Conservation (phyloP, 805 yeast genomes). For the Pichia heedii region DNA sequence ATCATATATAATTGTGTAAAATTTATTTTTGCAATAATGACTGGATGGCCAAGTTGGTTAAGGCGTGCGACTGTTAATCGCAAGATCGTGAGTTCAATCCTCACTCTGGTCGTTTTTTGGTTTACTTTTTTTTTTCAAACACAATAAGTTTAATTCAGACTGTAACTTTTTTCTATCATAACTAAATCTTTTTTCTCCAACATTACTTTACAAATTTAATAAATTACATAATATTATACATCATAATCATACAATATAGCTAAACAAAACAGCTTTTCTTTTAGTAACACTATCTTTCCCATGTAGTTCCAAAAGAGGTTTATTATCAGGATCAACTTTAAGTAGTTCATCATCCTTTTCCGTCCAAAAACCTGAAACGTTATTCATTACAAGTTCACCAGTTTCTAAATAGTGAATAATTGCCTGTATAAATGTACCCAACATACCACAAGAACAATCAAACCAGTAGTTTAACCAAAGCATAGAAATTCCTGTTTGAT, state of each 20-base stretch:
- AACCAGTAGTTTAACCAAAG: conserved; percentile 28
- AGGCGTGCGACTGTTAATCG: conserved; percentile 60
- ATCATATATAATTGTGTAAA: not conserved
- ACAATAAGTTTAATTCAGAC: not conserved
- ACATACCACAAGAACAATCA: conserved; percentile 28
- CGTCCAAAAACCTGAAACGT: conserved; percentile 26
- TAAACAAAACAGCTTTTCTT: conserved; percentile 24
- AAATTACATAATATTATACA: not conserved
- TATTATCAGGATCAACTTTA: conserved; percentile 16
- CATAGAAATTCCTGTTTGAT: conserved; percentile 23
- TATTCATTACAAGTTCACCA: conserved; percentile 21
- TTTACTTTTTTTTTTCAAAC: not conserved
- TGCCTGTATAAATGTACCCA: conserved; percentile 23
- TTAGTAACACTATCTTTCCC: conserved; percentile 25
- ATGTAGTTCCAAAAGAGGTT: conserved; percentile 21
- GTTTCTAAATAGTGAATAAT: conserved; percentile 22
- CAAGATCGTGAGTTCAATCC: conserved; percentile 57
- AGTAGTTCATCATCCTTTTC: conserved; percentile 25
- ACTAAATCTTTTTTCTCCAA: too few species aligned
- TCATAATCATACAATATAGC: not conserved
- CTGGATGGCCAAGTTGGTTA: conserved; percentile 53
- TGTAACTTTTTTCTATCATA: too few species aligned
- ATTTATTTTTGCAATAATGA: conserved; percentile 14
- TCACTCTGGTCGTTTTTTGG: conserved; percentile 40
- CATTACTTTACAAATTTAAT: not conserved